These are phyloP conservation scores for Phytophthora cactorum DNA, from an alignment of 352 stramenopile species.

Conservation along the genomic window DNA sequence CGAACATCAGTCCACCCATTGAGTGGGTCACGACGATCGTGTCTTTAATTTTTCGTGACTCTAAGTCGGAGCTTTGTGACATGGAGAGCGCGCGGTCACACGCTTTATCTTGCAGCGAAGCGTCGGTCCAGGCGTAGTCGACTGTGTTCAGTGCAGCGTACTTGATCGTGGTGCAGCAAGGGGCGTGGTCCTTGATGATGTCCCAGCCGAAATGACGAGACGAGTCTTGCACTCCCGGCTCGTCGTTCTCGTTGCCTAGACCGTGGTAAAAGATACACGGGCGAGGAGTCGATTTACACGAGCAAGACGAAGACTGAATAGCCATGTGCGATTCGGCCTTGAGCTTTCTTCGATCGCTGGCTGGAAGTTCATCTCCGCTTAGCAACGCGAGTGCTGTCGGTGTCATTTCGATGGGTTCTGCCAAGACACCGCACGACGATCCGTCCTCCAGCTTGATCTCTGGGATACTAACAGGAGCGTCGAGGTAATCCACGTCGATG, in stretches of 20 bases:
- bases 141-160: conserved; percentile 58
- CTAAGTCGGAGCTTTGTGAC: conserved; percentile 3
- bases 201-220: conserved; percentile 28
- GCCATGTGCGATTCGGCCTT: conserved; percentile 24
- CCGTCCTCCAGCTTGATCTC: conserved; percentile 5
- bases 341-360: conserved; percentile 15
- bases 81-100: conserved; percentile 39
- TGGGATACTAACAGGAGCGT: conserved; percentile 10
- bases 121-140: conserved; percentile 54
- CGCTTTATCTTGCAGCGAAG: conserved; percentile 38
- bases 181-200: conserved; percentile 22
- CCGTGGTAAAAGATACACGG: conserved; percentile 39
- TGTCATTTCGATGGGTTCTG: conserved; percentile 5
- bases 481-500: conserved; percentile 37
- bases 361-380: conserved; percentile 13
- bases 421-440: conserved; percentile 9
- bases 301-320: conserved; percentile 15
- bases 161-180: conserved; percentile 39
- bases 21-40: conserved; percentile 52
- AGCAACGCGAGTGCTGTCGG: conserved; percentile 20
- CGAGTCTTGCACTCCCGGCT: conserved; percentile 21
- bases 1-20: conserved; percentile 45
- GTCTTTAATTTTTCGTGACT: conserved; percentile 29
- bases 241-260: conserved; percentile 32
- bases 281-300: conserved; percentile 32